Evolutionary conservation across 129 eudicot species (phyloP).

Genomic region (Cynara cardunculus): DNA sequence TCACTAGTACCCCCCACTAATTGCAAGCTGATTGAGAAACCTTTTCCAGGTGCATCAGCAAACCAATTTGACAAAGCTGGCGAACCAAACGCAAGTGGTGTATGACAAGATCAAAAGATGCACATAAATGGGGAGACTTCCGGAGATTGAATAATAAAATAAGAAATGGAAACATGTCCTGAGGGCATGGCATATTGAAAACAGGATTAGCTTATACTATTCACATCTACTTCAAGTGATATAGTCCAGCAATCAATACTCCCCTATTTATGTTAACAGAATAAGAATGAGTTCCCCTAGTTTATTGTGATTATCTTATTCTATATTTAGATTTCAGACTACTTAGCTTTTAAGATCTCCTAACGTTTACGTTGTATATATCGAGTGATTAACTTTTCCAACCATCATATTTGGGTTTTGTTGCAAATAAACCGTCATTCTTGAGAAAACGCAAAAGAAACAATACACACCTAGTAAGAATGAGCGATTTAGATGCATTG

Average conservation of each 20-base stretch:
- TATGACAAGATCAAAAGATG: neutral
- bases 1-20: neutral
- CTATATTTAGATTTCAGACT: too few species aligned
- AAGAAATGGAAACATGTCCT: neutral
- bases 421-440: too few species aligned
- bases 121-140: neutral
- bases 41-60: neutral
- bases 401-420: too few species aligned
- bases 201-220: neutral
- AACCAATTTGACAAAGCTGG: neutral
- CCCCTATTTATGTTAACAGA: too few species aligned
- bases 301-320: too few species aligned
- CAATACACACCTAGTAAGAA: too few species aligned
- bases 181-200: neutral
- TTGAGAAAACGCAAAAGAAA: too few species aligned
- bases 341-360: too few species aligned
- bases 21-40: neutral
- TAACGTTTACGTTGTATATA: too few species aligned
- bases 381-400: too few species aligned
- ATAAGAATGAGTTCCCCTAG: too few species aligned
- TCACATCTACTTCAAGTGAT: conserved; percentile 4
- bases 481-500: too few species aligned
- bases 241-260: neutral
- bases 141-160: neutral
- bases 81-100: neutral